Evolutionary conservation across 2,329 filamentous ascomycete genomes (phyloP).

Genomic region (Calycina herbarum): DNA sequence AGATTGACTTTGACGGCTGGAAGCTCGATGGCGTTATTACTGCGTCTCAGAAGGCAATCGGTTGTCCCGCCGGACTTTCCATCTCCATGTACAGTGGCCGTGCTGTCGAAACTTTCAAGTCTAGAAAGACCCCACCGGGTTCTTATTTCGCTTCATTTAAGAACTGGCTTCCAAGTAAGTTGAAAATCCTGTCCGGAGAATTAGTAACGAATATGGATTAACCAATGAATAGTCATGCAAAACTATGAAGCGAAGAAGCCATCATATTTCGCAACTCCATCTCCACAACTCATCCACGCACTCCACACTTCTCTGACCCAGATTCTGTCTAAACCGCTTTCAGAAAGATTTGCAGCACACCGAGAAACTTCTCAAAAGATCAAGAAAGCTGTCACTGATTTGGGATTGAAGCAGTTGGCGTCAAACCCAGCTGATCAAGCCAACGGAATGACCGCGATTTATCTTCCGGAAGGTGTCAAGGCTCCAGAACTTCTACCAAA

Average conservation of each 20-base stretch:
- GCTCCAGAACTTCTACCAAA: conserved; percentile 82
- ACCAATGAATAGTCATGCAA: conserved; percentile 72
- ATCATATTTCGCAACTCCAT: conserved; percentile 96
- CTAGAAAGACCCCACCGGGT: conserved; percentile 75
- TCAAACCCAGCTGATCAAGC: conserved; percentile 86
- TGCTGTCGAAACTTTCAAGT: conserved; percentile 78
- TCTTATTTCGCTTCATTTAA: conserved; percentile 96
- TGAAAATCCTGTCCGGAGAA: conserved; percentile 2
- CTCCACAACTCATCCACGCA: conserved; percentile 89
- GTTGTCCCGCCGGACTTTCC: conserved; percentile 88
- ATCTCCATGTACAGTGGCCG: conserved; percentile 92
- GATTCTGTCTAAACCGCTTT: conserved; percentile 77
- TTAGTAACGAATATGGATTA: neutral
- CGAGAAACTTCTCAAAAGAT: conserved; percentile 76
- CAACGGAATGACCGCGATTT: conserved; percentile 97
- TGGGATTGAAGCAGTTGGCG: conserved; percentile 87
- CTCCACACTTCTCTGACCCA: conserved; percentile 86
- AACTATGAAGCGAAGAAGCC: conserved; percentile 98
- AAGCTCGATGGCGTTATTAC: conserved; percentile 89
- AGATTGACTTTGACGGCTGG: conserved; percentile 96
- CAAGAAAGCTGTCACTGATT: conserved; percentile 76
- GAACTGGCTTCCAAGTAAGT: conserved; percentile 90
- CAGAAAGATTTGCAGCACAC: conserved; percentile 82
- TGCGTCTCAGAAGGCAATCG: conserved; percentile 95
- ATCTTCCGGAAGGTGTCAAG: conserved; percentile 80